A percentile compares a stretch with the other conserved stretches of the same genome.
These are phyloP conservation scores for Phytophthora hybrid DNA, from an alignment of 352 stramenopile genomes.

Conservation along the genomic window DNA sequence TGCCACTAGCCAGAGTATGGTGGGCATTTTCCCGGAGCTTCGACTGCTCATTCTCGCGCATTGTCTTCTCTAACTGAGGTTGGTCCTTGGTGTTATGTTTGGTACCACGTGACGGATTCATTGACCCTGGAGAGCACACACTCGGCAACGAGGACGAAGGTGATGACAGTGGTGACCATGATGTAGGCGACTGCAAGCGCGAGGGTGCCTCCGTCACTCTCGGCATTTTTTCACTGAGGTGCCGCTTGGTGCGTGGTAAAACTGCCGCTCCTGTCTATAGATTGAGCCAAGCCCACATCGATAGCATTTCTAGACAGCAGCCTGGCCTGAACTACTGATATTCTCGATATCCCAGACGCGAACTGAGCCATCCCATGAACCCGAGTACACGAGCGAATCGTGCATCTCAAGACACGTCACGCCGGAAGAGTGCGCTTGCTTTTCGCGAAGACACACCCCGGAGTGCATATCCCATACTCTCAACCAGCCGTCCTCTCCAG, in stretches of 20 bases:
- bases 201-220: slow-evolving; percentile 4
- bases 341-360: slow-evolving; percentile 76
- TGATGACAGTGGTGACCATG: slow-evolving; percentile 18
- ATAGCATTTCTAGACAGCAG: slow-evolving; percentile 12
- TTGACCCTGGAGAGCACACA: slow-evolving; percentile 17
- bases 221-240: slow-evolving; percentile 11
- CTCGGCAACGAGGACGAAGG: slow-evolving; percentile 27
- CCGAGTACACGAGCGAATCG: slow-evolving; percentile 74
- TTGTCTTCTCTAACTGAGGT: slow-evolving; percentile 4
- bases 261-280: slow-evolving; percentile 8
- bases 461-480: slow-evolving; percentile 87
- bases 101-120: background rate
- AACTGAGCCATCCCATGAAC: slow-evolving; percentile 79
- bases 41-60: background rate
- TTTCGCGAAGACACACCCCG: slow-evolving; percentile 68
- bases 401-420: slow-evolving; percentile 71
- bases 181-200: slow-evolving; percentile 12
- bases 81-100: background rate
- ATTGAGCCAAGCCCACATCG: background rate
- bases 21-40: background rate
- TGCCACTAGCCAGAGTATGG: background rate
- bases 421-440: slow-evolving; percentile 62
- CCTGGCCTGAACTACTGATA: slow-evolving; percentile 30
- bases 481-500: slow-evolving; percentile 75
- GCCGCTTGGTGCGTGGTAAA: slow-evolving; percentile 7